phyloP scores from a whole-genome alignment of 73 alveolate species.

The Blepharisma japonicum region DNA sequence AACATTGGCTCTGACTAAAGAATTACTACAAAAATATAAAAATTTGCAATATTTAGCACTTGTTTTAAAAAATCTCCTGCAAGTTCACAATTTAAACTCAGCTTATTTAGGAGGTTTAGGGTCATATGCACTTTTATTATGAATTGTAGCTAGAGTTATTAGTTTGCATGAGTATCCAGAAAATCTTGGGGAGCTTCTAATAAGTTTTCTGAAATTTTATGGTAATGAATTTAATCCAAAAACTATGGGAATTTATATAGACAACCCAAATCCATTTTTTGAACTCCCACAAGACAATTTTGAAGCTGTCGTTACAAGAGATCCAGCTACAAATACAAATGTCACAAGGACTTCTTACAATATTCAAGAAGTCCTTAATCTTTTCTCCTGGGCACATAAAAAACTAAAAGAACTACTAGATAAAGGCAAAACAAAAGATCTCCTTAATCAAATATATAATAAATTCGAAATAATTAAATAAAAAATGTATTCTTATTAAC shows the following conservation, averaged over 20 bases:
- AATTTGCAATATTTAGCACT: neutral
- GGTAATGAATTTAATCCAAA: neutral
- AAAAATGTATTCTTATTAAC: no score
- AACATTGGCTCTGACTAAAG: neutral
- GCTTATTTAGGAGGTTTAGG: neutral
- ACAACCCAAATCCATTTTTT: neutral
- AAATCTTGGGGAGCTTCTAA: neutral
- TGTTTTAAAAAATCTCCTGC: neutral
- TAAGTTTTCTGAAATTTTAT: neutral
- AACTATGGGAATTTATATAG: neutral
- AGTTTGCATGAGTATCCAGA: neutral
- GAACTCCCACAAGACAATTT: neutral
- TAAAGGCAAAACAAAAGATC: neutral
- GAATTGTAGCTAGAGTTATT: neutral
- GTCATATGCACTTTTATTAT: neutral
- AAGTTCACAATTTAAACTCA: neutral
- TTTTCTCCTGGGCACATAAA: neutral
- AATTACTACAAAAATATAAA: neutral
- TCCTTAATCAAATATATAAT: no score
- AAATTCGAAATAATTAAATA: no score
- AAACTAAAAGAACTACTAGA: neutral
- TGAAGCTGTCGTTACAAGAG: conserved; percentile 6
- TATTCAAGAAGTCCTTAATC: neutral
- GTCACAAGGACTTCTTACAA: neutral
- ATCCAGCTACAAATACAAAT: neutral